These are phyloP conservation scores for Bipolaris gigantea DNA, from an alignment of 2,329 filamentous ascomycete genomes.

Conservation along the genomic window DNA sequence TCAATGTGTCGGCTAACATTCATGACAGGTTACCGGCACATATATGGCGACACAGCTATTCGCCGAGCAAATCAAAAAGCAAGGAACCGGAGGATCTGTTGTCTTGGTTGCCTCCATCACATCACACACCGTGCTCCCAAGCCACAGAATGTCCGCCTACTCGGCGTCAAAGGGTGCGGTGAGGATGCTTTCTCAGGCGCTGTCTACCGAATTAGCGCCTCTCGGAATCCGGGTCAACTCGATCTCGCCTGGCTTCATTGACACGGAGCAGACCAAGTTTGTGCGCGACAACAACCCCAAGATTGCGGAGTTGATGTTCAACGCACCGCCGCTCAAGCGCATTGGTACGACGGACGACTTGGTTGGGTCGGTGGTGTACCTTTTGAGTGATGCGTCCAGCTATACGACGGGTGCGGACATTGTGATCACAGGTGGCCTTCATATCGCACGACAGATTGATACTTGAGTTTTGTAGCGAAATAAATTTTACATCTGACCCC, in stretches of 20 bases:
- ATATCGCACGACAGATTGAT: neutral
- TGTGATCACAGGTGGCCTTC: slow-evolving; percentile 48
- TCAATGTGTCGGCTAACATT: neutral
- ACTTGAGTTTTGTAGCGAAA: neutral
- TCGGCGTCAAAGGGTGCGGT: slow-evolving; percentile 51
- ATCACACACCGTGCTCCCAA: slow-evolving; percentile 43
- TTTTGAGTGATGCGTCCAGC: slow-evolving; percentile 48
- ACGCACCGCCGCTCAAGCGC: slow-evolving; percentile 43
- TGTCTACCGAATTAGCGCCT: slow-evolving; percentile 40
- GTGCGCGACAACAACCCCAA: slow-evolving; percentile 21
- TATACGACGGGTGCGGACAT: slow-evolving; percentile 52
- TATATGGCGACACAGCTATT: slow-evolving; percentile 49
- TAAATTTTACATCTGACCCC: neutral
- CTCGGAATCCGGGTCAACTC: slow-evolving; percentile 38
- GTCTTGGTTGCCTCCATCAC: slow-evolving; percentile 47
- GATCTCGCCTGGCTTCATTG: slow-evolving; percentile 41
- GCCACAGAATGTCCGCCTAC: slow-evolving; percentile 48
- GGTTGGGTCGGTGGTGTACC: slow-evolving; percentile 48
- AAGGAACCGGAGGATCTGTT: slow-evolving; percentile 46
- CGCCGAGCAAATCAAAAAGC: slow-evolving; percentile 47
- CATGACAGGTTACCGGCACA: slow-evolving; percentile 45
- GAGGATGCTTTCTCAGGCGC: slow-evolving; percentile 46
- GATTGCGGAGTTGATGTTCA: slow-evolving; percentile 20
- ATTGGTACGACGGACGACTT: slow-evolving; percentile 50
- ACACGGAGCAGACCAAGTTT: slow-evolving; percentile 29